Conservation (phyloP, 2,329 filamentous ascomycete genomes). For the Apiospora kogelbergensis region DNA sequence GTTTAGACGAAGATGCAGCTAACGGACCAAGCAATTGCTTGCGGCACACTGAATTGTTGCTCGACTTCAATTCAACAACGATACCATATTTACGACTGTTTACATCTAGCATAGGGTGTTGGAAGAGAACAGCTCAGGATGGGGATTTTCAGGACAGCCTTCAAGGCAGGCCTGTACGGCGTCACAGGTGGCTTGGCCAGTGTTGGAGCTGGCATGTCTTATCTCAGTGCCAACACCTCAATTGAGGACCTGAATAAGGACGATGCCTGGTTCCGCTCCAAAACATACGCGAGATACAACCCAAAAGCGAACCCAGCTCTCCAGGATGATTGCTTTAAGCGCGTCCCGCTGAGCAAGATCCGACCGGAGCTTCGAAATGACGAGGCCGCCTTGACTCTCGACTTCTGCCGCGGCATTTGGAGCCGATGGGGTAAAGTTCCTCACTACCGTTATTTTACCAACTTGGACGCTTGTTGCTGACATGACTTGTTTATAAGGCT, state of each 20-base stretch:
- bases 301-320: constrained; percentile 60
- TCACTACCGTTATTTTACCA: constrained; percentile 1
- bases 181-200: constrained; percentile 49
- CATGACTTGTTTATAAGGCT: constrained; percentile 41
- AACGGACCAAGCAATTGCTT: neutral
- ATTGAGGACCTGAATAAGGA: constrained; percentile 56
- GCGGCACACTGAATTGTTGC: neutral
- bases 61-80: neutral
- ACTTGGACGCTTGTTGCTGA: neutral
- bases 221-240: constrained; percentile 53
- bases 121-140: constrained; percentile 36
- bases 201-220: constrained; percentile 48
- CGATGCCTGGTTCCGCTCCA: constrained; percentile 61
- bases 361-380: constrained; percentile 64
- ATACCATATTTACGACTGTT: neutral
- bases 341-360: constrained; percentile 62
- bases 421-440: constrained; percentile 57
- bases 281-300: constrained; percentile 59
- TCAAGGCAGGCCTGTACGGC: constrained; percentile 44
- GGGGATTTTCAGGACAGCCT: constrained; percentile 48
- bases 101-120: neutral
- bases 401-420: constrained; percentile 69
- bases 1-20: neutral
- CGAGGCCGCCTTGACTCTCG: constrained; percentile 57
- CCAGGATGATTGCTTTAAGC: constrained; percentile 64